Base-by-base conservation (phyloP, 169 alveolate genomes). In the Ichthyophthirius multifiliis region DNA sequence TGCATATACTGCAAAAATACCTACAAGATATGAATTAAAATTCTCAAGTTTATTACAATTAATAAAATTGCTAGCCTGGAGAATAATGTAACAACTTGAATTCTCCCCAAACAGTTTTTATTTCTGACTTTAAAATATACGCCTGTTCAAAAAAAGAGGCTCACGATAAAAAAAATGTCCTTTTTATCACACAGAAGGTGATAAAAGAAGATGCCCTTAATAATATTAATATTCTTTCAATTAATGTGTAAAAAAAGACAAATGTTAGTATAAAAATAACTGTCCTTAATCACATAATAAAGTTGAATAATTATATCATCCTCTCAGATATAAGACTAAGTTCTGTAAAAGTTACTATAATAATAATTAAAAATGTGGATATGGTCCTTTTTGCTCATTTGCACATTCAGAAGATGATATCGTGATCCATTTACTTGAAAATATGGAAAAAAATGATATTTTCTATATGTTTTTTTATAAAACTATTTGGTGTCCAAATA, bases 281-380 rank as follows among this genome's bases (percentile, higher is more conserved):
- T 92, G 96, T 35, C 75, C 78, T 15, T 76, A 76, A 67, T 82
- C 94, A 18, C 96, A 92, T 75, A 89, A 89, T 74, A 74, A 90
- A 82, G 94, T 75, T 43, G 96, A 92, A 75, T 88, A 89, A 71
- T 83, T 89, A 74, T 92, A 88, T 74, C 96, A 92, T 78, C 92
- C 92, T 15, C 85, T 87, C 15, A 88, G 89, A 75, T 92, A 88
- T 65, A 92, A 90, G 76, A 89, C 86, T 39, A 78, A 88, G 48
- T 77, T 76, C 48, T 92, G 96, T 43, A 77, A 83, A 20, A 55
- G 88, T 2, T 82, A 77, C 62, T 46, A 77, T 3, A 80, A 82
- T 18, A 15, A 80, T 12, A 20, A 20, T 4, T 27, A 30, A 4
- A 74, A 71, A 35, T 86, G 92, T 37, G 89, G 83, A 12, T 89